Evolutionary conservation across 2,329 filamentous ascomycete genomes (phyloP), one percentile per base, ranked within the genome.

Genomic region (Colletotrichum orchidophilum): DNA sequence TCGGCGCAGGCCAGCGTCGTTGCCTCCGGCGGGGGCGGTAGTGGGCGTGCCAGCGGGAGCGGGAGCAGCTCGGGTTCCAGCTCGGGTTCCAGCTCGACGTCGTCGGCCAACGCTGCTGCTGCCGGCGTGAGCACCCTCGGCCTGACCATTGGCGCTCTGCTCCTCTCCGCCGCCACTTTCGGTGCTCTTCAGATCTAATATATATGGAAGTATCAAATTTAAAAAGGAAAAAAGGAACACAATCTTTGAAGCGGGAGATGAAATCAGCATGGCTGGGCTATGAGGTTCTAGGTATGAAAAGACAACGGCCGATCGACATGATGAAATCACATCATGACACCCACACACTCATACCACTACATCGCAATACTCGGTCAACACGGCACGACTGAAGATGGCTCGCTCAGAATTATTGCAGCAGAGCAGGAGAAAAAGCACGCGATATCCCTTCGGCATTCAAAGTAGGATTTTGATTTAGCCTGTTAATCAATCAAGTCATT

Each of bases 101-200:
- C 67, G 2, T 31, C 52, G 0, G 26, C 33, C 1, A 6, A 21
- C 13, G 49, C 39, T 13, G 58, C 57, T 15, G 63, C 58, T 7
- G 64, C 75, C 8, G 72, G 75, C 21, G 65, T 81, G 49, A 80
- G 66, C 73, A 81, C 75, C 5, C 49, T 80, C 0, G 81, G 81
- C 1, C 62, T 82, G 13, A 77, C 78, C 3, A 75, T 83, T 3
- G 80, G 80, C 2, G 80, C 80, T 5, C 73, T 83, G 62, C 77
- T 83, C 29, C 75, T 83, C 68, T 81, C 80, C 5, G 81, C 81
- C 1, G 58, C 54, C 9, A 63, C 71, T 60, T 77, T 76, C 5
- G 76, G 71, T 9, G 75, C 63, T 31, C 67, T 73, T 11, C 70
- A 72, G 63, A 70, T 72, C 11, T 72, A 42, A 57, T 13, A 72